Percentiles rank a stretch among this genome's conserved stretches.
Conservation (phyloP, 2,329 filamentous ascomycete genomes). For the Westerdykella sp. region DNA sequence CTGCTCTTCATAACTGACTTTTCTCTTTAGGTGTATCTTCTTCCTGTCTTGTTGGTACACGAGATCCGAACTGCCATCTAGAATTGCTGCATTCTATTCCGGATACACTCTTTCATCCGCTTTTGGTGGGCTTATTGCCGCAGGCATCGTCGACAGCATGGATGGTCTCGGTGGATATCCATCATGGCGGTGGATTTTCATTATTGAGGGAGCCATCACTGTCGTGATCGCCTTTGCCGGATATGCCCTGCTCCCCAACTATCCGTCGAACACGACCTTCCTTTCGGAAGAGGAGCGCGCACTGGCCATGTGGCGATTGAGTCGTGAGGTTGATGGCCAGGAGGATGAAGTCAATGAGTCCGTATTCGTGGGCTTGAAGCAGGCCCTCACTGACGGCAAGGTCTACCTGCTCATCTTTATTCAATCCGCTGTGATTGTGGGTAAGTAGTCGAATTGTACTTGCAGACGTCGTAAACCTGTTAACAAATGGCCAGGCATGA, state of each 20-base stretch:
- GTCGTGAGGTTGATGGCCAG: constrained; percentile 15
- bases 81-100: constrained; percentile 52
- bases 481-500: constrained; percentile 6
- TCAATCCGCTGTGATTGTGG: constrained; percentile 47
- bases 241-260: constrained; percentile 45
- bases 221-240: constrained; percentile 24
- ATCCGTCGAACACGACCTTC: constrained; percentile 44
- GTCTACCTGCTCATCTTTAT: constrained; percentile 51
- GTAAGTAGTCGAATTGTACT: too few species aligned
- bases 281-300: constrained; percentile 26
- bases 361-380: constrained; percentile 38
- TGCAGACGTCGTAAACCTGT: constrained; percentile 45
- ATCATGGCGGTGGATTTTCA: constrained; percentile 25
- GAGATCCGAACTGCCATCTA: constrained; percentile 42
- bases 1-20: too few species aligned
- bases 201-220: constrained; percentile 15
- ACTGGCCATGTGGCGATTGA: constrained; percentile 15
- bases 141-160: constrained; percentile 40
- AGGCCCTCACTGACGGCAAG: constrained; percentile 46
- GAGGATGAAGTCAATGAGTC: constrained; percentile 13
- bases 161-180: constrained; percentile 29
- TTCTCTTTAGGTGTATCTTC: constrained; percentile 11
- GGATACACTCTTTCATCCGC: constrained; percentile 49
- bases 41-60: constrained; percentile 22
- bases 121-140: constrained; percentile 52